Base-by-base conservation (phyloP, 2,329 filamentous ascomycete genomes). In the Apiospora kogelbergensis region DNA sequence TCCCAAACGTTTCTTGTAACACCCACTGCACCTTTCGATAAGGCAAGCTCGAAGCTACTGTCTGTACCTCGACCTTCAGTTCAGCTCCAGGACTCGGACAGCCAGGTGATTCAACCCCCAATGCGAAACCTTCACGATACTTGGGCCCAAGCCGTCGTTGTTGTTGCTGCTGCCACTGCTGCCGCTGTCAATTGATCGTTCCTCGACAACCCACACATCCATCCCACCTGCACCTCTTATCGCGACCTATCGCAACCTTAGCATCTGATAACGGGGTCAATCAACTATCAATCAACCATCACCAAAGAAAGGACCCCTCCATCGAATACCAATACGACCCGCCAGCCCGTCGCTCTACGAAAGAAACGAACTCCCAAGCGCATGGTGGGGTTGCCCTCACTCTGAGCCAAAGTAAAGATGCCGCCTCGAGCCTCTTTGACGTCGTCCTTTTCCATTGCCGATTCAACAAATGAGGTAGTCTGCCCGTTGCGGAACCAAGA, bases 401-500 rank as follows among this genome's bases (percentile, higher is more conserved):
- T n/a, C 65, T 4, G 26, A 33, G 30, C 10, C 40, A 24, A 24
- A 65, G 53, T 42, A 37, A 70, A 69, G 68, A 97, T 97, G 95
- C 94, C 95, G 84, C 94, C 94, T 79, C 90, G 93, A 87, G 89
- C 92, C 77, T 91, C 93, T 74, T 87, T 97, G 79, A 96, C 93
- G 72, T 93, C 93, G 79, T 96, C 94, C 73, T 97, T 97, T 82
- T 95, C 94, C 74, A 93, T 97, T 77, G 93, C 93, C 77, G 94
- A 97, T 85, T 89, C 92, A 81, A 95, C 93, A 82, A 97, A 97
- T 81, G 95, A 98, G 84, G 96, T 99, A 79, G 93, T 98, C 78
- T 99, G 96, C 83, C 96, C 96, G 74, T 86, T 99, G 81, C 91
- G 90, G 79, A 98, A 98, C 80, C 95, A 97, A 79, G 96, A 99